These are phyloP conservation scores for Acer saccharum DNA, from an alignment of 345 rosid species.

Conservation along the genomic window DNA sequence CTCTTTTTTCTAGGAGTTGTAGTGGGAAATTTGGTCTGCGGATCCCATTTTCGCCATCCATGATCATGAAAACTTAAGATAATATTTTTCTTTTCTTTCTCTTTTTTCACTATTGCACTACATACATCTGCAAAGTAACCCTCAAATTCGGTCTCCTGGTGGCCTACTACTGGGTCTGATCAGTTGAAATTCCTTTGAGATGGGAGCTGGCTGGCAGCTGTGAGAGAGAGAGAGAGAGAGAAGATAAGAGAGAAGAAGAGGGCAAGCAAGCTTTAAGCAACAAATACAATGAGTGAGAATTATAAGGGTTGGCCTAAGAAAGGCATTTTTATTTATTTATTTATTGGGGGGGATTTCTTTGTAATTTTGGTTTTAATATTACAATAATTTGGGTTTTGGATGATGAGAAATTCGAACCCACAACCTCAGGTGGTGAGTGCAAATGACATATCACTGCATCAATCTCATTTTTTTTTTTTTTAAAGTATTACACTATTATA, in stretches of 20 bases:
- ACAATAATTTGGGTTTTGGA: no score
- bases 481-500: no score
- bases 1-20: constrained; percentile 63
- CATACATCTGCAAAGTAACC: constrained; percentile 32
- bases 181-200: constrained; percentile 42
- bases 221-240: constrained; percentile 26
- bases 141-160: constrained; percentile 36
- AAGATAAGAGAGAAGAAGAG: constrained; percentile 26
- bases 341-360: constrained; percentile 20
- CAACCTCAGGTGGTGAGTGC: no score
- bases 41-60: constrained; percentile 74
- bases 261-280: constrained; percentile 59
- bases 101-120: neutral
- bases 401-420: no score
- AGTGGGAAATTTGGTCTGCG: constrained; percentile 79
- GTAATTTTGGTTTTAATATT: neutral
- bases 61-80: constrained; percentile 43
- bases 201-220: constrained; percentile 56
- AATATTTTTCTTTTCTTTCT: constrained; percentile 2
- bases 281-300: constrained; percentile 57
- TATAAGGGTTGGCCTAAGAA: constrained; percentile 33
- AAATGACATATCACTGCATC: no score
- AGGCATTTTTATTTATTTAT: constrained; percentile 1
- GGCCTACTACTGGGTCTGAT: constrained; percentile 56
- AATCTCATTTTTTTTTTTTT: no score